Conservation (phyloP, 2,329 filamentous ascomycete species). For the Thielaviopsis ethacetica region DNA sequence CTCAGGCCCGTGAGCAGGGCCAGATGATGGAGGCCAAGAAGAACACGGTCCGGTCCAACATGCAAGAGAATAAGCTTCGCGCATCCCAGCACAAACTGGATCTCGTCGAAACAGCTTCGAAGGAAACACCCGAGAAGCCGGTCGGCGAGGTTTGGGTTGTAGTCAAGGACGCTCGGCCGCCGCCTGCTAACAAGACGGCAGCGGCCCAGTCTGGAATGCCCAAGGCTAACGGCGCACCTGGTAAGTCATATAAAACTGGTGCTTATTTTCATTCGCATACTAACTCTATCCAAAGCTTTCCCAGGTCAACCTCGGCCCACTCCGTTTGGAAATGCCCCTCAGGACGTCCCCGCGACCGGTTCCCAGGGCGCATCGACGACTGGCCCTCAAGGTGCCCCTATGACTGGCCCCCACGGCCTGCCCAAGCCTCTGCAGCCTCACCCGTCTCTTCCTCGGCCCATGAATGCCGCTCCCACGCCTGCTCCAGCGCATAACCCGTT, state of each 20-base stretch:
- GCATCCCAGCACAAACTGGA: slow-evolving; percentile 53
- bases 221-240: slow-evolving; percentile 5
- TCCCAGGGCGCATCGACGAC: not conserved
- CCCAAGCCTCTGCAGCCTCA: slow-evolving; percentile 5
- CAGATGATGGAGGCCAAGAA: slow-evolving; percentile 62
- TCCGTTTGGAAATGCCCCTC: not conserved
- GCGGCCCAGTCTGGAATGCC: not conserved
- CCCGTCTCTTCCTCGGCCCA: slow-evolving; percentile 2
- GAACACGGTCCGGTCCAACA: slow-evolving; percentile 56
- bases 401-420: not conserved
- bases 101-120: slow-evolving; percentile 64
- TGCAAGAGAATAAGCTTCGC: slow-evolving; percentile 55
- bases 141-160: slow-evolving; percentile 68
- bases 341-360: not conserved
- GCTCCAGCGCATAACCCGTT: not conserved
- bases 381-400: not conserved
- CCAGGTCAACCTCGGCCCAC: slow-evolving; percentile 11
- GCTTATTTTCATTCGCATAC: not conserved
- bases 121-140: slow-evolving; percentile 69
- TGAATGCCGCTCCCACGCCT: not conserved
- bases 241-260: not conserved
- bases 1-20: slow-evolving; percentile 42
- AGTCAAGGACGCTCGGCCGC: slow-evolving; percentile 10
- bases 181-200: slow-evolving; percentile 10
- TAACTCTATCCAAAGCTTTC: slow-evolving; percentile 11